Evolutionary conservation across 2,329 filamentous ascomycete species (phyloP).

Genomic region (Alternaria ventricosa): DNA sequence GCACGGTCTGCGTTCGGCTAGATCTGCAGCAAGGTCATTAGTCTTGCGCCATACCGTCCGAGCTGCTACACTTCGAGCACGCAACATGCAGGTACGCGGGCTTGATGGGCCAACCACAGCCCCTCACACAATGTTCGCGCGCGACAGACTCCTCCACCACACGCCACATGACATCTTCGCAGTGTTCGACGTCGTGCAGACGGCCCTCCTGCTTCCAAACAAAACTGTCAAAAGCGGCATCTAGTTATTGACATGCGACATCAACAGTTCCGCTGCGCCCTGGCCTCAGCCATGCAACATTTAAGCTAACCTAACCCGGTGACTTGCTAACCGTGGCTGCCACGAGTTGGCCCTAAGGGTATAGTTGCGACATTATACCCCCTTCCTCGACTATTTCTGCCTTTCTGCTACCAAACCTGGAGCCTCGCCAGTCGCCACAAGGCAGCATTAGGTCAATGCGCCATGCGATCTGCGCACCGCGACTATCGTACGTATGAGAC

Average conservation of each 20-base stretch:
- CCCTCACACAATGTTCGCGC: background rate
- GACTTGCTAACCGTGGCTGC: constrained; percentile 6
- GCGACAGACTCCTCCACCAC: background rate
- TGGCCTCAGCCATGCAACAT: constrained; percentile 8
- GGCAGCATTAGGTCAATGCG: constrained; percentile 15
- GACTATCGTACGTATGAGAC: constrained; percentile 29
- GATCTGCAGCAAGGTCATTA: constrained; percentile 24
- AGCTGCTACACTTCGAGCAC: constrained; percentile 15
- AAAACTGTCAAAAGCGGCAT: constrained; percentile 12
- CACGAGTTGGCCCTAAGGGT: constrained; percentile 17
- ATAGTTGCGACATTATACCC: constrained; percentile 30
- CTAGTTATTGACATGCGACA: constrained; percentile 26
- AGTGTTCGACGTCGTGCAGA: background rate
- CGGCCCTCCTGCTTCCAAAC: background rate
- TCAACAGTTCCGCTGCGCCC: constrained; percentile 12
- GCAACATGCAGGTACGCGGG: constrained; percentile 8
- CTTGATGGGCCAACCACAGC: background rate
- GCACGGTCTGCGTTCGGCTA: constrained; percentile 26
- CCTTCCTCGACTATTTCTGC: constrained; percentile 15
- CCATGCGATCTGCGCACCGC: constrained; percentile 21
- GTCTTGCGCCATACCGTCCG: constrained; percentile 14
- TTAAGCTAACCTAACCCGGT: constrained; percentile 18
- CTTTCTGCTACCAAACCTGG: constrained; percentile 1
- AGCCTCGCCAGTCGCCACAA: constrained; percentile 12
- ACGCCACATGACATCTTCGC: background rate